phyloP scores from a whole-genome alignment of 129 eudicot genomes.

The Tanacetum coccineum region DNA sequence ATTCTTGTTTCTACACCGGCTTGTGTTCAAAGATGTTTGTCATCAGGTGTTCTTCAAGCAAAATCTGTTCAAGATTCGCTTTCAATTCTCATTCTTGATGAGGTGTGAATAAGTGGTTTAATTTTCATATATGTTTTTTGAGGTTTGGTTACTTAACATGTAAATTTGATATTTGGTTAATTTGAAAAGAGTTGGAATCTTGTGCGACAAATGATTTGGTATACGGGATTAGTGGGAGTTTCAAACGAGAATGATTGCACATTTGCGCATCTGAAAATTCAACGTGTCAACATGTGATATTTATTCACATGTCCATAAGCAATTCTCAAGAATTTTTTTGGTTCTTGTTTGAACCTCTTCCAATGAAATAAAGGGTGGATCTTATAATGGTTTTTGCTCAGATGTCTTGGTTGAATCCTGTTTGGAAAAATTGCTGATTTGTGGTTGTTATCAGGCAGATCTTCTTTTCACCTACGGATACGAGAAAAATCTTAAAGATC shows the following conservation, averaged over 20 bases:
- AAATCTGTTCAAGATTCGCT: conserved; percentile 77
- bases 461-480: conserved; percentile 94
- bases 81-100: conserved; percentile 88
- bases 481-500: conserved; percentile 78
- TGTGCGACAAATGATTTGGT: not conserved
- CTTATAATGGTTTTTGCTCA: not conserved
- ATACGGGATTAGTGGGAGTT: not conserved
- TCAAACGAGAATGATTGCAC: too few species aligned
- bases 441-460: conserved; percentile 66
- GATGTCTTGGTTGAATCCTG: not conserved
- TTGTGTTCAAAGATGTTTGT: conserved; percentile 64
- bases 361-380: too few species aligned
- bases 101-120: conserved; percentile 43
- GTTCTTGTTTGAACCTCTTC: too few species aligned
- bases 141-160: not conserved
- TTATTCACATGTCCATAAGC: too few species aligned
- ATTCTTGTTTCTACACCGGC: conserved; percentile 87
- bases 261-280: too few species aligned
- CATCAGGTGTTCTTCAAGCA: conserved; percentile 64
- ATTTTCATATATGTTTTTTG: not conserved
- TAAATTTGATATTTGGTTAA: not conserved
- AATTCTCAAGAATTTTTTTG: too few species aligned
- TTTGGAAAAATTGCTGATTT: not conserved
- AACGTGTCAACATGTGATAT: too few species aligned
- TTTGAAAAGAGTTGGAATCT: not conserved